Percentiles rank a stretch among this genome's conserved stretches.
Evolutionary conservation across 305 asterid genomes (phyloP).

Genomic region (Striga hermonthica): DNA sequence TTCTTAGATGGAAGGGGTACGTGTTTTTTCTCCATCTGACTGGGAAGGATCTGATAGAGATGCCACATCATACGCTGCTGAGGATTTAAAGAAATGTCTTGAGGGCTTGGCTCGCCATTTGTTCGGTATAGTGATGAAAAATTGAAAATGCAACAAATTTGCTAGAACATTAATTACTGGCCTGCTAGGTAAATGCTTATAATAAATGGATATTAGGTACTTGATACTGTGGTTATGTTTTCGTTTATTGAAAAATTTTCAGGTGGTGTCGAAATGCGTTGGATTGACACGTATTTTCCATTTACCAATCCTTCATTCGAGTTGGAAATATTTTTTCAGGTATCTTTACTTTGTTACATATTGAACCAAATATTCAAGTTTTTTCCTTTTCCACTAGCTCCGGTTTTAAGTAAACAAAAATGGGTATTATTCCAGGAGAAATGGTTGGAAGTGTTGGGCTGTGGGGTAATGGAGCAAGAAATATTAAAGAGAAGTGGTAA

Average conservation of each 20-base stretch:
- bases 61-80: too few species aligned
- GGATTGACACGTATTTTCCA: constrained; percentile 95
- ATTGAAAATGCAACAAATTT: too few species aligned
- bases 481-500: constrained; percentile 73
- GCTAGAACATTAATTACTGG: too few species aligned
- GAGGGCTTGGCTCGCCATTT: too few species aligned
- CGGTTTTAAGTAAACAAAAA: constrained; percentile 10
- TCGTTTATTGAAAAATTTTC: constrained; percentile 30
- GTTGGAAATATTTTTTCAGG: constrained; percentile 94
- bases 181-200: too few species aligned
- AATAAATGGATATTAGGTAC: too few species aligned
- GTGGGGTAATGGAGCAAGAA: constrained; percentile 96
- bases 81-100: too few species aligned
- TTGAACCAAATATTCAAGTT: constrained; percentile 8
- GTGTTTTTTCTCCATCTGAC: too few species aligned
- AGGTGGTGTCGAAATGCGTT: constrained; percentile 96
- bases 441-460: constrained; percentile 97
- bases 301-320: constrained; percentile 94
- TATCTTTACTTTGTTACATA: constrained; percentile 29
- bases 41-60: too few species aligned
- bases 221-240: too few species aligned
- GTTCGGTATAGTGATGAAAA: too few species aligned
- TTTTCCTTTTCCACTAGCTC: not conserved
- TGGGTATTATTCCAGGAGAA: constrained; percentile 49
- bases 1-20: too few species aligned